Evolutionary conservation across 805 yeast genomes (phyloP).

Genomic region (Candida sithepensis): DNA sequence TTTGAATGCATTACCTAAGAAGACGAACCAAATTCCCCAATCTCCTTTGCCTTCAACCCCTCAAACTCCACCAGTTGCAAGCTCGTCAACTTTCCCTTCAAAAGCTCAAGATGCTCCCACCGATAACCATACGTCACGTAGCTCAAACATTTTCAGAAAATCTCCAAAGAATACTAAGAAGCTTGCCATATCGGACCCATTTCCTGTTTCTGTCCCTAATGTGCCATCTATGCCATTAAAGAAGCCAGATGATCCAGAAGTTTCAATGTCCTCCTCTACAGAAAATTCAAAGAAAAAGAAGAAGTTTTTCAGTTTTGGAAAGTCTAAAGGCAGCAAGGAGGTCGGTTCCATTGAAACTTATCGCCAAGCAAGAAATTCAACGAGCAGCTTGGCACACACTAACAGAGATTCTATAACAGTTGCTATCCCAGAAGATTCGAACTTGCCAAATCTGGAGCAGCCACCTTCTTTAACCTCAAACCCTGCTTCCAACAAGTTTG

Average conservation of each 20-base stretch:
- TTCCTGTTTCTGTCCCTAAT: neutral
- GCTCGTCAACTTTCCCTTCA: neutral
- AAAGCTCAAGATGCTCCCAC: neutral
- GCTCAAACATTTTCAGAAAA: neutral
- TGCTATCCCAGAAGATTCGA: constrained; percentile 3
- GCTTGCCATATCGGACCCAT: neutral
- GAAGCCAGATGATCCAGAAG: neutral
- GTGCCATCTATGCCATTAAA: neutral
- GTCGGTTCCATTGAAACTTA: neutral
- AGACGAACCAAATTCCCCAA: neutral
- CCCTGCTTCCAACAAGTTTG: constrained; percentile 6
- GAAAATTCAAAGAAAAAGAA: constrained; percentile 1
- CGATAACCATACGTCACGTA: neutral
- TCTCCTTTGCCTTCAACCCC: constrained; percentile 1
- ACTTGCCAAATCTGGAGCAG: neutral
- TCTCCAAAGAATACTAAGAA: neutral
- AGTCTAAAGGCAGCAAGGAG: neutral
- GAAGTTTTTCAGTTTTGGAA: constrained; percentile 4
- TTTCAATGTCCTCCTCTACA: neutral
- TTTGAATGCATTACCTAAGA: neutral
- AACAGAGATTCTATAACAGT: constrained; percentile 5
- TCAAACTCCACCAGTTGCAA: neutral
- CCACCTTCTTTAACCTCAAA: constrained; percentile 5
- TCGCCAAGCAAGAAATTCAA: neutral
- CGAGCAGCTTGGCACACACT: neutral